Conservation (phyloP, 164 flowering plant genomes). For the Warburgia ugandensis region DNA sequence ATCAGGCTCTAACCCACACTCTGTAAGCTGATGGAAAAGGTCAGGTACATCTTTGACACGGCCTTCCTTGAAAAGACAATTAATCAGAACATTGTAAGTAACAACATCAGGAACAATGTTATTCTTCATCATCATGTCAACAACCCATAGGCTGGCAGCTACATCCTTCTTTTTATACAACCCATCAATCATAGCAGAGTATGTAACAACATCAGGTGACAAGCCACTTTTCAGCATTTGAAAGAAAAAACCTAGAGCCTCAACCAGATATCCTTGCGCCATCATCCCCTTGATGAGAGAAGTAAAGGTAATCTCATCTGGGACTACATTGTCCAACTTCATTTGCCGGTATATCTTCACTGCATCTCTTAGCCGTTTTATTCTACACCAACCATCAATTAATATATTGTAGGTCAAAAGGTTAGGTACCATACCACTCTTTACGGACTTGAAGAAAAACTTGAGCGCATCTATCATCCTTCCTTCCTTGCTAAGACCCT, state of each 20-base stretch:
- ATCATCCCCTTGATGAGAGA: conserved; percentile 22
- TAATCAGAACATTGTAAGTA: conserved; percentile 37
- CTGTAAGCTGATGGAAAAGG: conserved; percentile 17
- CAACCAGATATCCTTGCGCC: conserved; percentile 19
- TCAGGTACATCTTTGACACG: conserved; percentile 15
- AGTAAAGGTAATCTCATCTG: conserved; percentile 39
- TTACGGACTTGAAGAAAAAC: conserved; percentile 29
- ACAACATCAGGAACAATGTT: conserved; percentile 35
- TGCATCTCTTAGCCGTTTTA: conserved; percentile 20
- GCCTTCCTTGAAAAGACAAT: conserved; percentile 25
- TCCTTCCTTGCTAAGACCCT: conserved; percentile 40
- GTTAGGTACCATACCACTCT: conserved; percentile 26
- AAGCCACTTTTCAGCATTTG: conserved; percentile 38
- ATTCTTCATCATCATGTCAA: conserved; percentile 27
- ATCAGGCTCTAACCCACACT: conserved; percentile 33
- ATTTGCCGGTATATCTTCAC: conserved; percentile 25
- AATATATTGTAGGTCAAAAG: conserved; percentile 27
- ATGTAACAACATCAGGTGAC: conserved; percentile 31
- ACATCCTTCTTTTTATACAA: conserved; percentile 29
- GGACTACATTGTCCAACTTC: conserved; percentile 16
- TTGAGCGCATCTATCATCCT: conserved; percentile 36
- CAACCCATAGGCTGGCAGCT: conserved; percentile 18
- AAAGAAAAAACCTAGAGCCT: conserved; percentile 35
- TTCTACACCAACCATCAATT: conserved; percentile 42
- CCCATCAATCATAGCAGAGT: conserved; percentile 39